A percentile compares a stretch with the other conserved stretches of the same genome.
phyloP scores from a whole-genome alignment of 1,284 basidiomycete species.

The Apiotrichum brassicae region DNA sequence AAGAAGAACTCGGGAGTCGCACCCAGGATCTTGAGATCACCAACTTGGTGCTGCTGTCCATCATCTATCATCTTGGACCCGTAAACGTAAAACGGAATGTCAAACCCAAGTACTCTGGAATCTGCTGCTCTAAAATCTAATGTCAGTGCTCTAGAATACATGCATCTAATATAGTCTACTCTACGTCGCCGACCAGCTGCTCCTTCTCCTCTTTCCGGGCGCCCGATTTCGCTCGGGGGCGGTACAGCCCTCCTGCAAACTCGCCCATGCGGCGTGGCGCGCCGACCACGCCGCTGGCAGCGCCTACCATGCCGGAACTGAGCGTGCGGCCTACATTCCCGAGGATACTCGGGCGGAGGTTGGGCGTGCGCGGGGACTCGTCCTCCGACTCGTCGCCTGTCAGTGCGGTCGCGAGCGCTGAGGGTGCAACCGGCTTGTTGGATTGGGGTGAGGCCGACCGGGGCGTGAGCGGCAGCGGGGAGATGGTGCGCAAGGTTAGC shows the following conservation, averaged over 20 bases:
- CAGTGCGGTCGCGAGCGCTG: background rate
- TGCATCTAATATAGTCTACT: no score
- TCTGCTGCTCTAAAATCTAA: no score
- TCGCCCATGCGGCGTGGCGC: slow-evolving; percentile 24
- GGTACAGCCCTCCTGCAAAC: slow-evolving; percentile 16
- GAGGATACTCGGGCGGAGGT: slow-evolving; percentile 2
- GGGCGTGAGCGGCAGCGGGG: background rate
- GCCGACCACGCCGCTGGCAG: slow-evolving; percentile 26
- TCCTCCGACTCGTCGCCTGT: slow-evolving; percentile 1
- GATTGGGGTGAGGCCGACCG: background rate
- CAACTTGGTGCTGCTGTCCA: no score
- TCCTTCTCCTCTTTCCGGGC: background rate
- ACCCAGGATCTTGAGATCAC: no score
- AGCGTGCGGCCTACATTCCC: slow-evolving; percentile 30
- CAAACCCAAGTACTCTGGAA: no score
- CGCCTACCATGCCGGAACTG: slow-evolving; percentile 30
- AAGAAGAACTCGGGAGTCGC: no score
- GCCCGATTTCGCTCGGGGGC: slow-evolving; percentile 3
- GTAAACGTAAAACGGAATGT: no score
- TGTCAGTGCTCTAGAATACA: no score
- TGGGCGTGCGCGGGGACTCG: background rate
- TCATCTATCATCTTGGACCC: no score
- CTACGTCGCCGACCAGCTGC: no score
- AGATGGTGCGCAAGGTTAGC: slow-evolving; percentile 18
- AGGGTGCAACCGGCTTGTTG: background rate